A percentile compares a stretch with the other conserved stretches of the same genome.
Evolutionary conservation across 192 early-diverging fungal species (phyloP).

Genomic region (Linnemannia exigua): DNA sequence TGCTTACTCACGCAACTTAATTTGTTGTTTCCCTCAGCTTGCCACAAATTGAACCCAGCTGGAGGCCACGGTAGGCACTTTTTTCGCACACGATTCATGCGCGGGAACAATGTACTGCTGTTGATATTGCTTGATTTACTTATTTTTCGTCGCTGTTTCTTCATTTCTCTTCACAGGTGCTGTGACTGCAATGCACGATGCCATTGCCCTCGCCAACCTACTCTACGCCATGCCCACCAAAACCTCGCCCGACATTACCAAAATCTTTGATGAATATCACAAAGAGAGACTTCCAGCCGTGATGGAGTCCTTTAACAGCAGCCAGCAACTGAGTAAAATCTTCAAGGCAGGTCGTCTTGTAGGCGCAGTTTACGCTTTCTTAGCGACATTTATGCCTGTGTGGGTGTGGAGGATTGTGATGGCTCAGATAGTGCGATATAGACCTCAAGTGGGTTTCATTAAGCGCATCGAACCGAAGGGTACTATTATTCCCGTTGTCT

Average conservation of each 20-base stretch:
- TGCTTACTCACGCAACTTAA: too few species aligned
- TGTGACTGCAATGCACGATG: slow-evolving; percentile 14
- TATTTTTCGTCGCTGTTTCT: too few species aligned
- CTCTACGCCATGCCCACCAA: neutral
- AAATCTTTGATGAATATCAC: neutral
- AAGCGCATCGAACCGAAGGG: neutral
- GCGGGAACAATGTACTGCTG: neutral
- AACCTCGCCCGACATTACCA: neutral
- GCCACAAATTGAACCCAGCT: slow-evolving; percentile 11
- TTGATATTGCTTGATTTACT: too few species aligned
- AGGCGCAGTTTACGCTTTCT: neutral
- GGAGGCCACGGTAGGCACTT: neutral
- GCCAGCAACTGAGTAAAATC: neutral
- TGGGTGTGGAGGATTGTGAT: neutral
- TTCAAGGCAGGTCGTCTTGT: neutral
- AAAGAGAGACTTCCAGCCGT: slow-evolving; percentile 13
- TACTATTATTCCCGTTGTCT: neutral
- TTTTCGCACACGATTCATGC: too few species aligned
- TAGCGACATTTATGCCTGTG: neutral
- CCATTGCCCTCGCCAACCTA: slow-evolving; percentile 8
- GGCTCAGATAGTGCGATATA: too few species aligned
- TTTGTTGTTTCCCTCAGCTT: neutral
- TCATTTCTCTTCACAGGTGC: slow-evolving; percentile 8
- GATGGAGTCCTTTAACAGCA: slow-evolving; percentile 13
- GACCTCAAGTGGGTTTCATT: neutral